Base-by-base conservation (phyloP, 257 asterid species). In the Solanum pennellii region DNA sequence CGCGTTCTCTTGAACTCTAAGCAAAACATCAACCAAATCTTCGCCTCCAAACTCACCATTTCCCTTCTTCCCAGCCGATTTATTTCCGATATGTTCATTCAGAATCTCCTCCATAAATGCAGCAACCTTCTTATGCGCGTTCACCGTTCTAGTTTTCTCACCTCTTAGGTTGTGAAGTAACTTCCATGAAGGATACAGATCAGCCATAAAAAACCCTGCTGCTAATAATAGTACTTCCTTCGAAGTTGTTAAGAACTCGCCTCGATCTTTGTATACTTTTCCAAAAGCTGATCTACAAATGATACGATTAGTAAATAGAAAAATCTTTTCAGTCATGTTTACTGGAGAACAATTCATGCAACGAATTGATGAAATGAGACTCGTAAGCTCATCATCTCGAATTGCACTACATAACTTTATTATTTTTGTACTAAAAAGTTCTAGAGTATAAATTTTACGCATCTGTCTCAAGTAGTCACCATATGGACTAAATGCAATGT, bases 391-490 rank as follows among this genome's bases (percentile, higher is more conserved):
- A 37, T 20, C 82, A 7, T 37, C 9, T 20, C 49, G 18, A 21
- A 73, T 37, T 20, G 29, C 18, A 21, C 47, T 11, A 37, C 10
- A 86, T 0, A 86, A 87, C 56, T 85, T 89, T 16, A 89, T 89
- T 44, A 86, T 87, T 20, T 72, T 83, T 25, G 23, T 33, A 56
- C 86, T 77, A 8, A 91, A 59, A 33, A 91, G 89, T 35, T 89
- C 89, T 2, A 27, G 16, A 12, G 68, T 83, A 44, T 89, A 90
- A 21, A 91, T 18, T 73, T 89, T 90, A n/a, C 86, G 89, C 90
- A 91, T 88, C 18, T 84, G 76, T 65, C 89, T 84, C 93, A 91
- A 87, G 83, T 89, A 87, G 0, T 73, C 49, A 37, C 49, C 82
- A 4, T 37, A 73, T 39, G 6, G 82, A 12, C 16, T 4, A 0